Base-by-base conservation (phyloP, 306 rosid species). In the Cicer bijugum region DNA sequence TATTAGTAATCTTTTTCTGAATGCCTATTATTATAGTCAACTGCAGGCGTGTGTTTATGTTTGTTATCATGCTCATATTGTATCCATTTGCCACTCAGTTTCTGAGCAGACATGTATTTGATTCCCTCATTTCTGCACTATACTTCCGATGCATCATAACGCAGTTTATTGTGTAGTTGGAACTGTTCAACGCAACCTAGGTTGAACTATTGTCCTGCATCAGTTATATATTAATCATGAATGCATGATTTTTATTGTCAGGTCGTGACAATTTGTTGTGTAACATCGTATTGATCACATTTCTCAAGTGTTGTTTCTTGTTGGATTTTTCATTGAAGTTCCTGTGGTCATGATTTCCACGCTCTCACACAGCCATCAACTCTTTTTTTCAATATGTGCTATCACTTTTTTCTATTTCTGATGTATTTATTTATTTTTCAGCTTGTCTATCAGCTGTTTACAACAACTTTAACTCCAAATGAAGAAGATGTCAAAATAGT, bases 401-500 rank as follows among this genome's bases (percentile, higher is more conserved):
- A 48, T 79, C 52, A 10, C 65, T 71, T 63, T 71, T 63, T 71
- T 50, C 61, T 69, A 55, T 45, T 71, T 45, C 58, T 74, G 74
- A 53, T 42, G 67, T 84, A 47, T 68, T 74, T 80, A 44, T 74
- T 55, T 9, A 16, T 65, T 80, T 67, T 73, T 76, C 78, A 93
- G 98, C 97, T 93, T 84, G 93, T 91, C 76, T 93, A 93, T 85
- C 98, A 93, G 86, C 79, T 93, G 68, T 93, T 93, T 75, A 85
- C 94, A 40, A 89, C 91, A 77, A 84, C 77, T 77, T 85, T 91
- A 70, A 84, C 90, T 74, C 94, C 97, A 67, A 91, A 82, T 9
- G 94, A 87, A 78, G 98, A 89, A 78, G 91, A 85, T 83, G 97
- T 93, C 77, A 91, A 89, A 85, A 85, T 89, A 81, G 98, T 93